Conservation (phyloP, 257 asterid species). For the Leonotis leonurus region DNA sequence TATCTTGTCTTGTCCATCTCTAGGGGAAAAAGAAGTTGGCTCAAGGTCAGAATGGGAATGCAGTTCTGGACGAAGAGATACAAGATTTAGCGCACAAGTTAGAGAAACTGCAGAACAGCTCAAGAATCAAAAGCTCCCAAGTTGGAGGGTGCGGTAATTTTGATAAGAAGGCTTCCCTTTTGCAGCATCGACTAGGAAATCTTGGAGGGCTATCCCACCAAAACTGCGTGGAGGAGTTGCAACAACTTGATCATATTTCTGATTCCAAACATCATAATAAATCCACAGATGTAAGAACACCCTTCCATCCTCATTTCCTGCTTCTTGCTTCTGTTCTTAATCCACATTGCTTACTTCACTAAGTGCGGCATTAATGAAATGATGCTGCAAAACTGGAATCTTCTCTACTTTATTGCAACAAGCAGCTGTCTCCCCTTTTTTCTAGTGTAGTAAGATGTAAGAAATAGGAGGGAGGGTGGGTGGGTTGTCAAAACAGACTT, state of each 20-base stretch:
- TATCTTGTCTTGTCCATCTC: too few species aligned
- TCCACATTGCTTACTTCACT: too few species aligned
- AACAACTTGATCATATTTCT: too few species aligned
- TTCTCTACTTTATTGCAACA: not conserved
- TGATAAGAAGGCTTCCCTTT: conserved; percentile 38
- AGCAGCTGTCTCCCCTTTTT: not conserved
- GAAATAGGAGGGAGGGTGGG: too few species aligned
- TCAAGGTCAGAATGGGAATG: conserved; percentile 49
- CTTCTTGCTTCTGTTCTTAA: too few species aligned
- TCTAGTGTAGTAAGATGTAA: too few species aligned
- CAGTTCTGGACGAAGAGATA: conserved; percentile 58
- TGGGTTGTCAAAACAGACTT: too few species aligned
- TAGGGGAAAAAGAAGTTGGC: conserved; percentile 63
- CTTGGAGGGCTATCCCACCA: conserved; percentile 32
- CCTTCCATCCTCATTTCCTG: not conserved
- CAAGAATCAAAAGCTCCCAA: conserved; percentile 27
- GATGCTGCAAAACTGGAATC: not conserved
- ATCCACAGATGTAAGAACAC: conserved; percentile 35
- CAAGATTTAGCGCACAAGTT: conserved; percentile 52
- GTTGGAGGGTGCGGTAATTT: too few species aligned
- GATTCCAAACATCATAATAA: conserved; percentile 11
- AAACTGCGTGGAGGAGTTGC: too few species aligned
- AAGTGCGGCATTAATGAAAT: too few species aligned
- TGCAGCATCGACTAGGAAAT: conserved; percentile 53
- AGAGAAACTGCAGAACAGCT: conserved; percentile 36